Conservation (phyloP, 2,329 filamentous ascomycete species). For the Fusarium domesticum region DNA sequence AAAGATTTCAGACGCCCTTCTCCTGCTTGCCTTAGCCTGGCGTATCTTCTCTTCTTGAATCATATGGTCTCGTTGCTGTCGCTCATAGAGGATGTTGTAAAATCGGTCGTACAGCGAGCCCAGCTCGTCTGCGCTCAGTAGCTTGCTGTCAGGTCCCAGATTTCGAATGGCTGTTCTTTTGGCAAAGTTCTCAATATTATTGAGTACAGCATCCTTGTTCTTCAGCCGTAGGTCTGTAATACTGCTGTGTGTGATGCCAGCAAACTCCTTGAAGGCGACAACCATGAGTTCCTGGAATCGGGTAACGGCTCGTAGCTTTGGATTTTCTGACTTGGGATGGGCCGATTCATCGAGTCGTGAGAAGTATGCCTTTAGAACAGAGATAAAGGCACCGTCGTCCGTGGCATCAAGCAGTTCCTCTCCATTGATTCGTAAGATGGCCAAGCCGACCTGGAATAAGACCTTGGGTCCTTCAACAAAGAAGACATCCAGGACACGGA, state of each 20-base stretch:
- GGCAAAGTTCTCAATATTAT: slow-evolving; percentile 95
- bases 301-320: slow-evolving; percentile 89
- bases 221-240: slow-evolving; percentile 85
- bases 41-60: slow-evolving; percentile 73
- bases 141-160: slow-evolving; percentile 91
- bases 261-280: slow-evolving; percentile 97
- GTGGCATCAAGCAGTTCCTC: slow-evolving; percentile 90
- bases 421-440: slow-evolving; percentile 95
- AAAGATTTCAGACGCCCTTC: slow-evolving; percentile 39
- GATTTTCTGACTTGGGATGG: slow-evolving; percentile 91
- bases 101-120: slow-evolving; percentile 92
- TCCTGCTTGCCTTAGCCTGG: slow-evolving; percentile 57
- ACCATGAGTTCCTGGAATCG: slow-evolving; percentile 98
- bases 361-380: slow-evolving; percentile 92
- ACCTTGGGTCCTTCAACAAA: slow-evolving; percentile 98
- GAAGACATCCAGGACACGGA: slow-evolving; percentile 94
- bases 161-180: slow-evolving; percentile 96
- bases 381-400: slow-evolving; percentile 96
- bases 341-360: slow-evolving; percentile 90
- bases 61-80: slow-evolving; percentile 76
- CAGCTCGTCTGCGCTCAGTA: slow-evolving; percentile 79
- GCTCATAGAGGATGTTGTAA: slow-evolving; percentile 86
- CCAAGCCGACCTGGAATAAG: slow-evolving; percentile 91
- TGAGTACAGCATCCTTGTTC: slow-evolving; percentile 91
- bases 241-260: slow-evolving; percentile 88